A percentile compares a stretch with the other conserved stretches of the same genome.
phyloP scores from a whole-genome alignment of 2,329 filamentous ascomycete species.

The Hypoxylon sp. region DNA sequence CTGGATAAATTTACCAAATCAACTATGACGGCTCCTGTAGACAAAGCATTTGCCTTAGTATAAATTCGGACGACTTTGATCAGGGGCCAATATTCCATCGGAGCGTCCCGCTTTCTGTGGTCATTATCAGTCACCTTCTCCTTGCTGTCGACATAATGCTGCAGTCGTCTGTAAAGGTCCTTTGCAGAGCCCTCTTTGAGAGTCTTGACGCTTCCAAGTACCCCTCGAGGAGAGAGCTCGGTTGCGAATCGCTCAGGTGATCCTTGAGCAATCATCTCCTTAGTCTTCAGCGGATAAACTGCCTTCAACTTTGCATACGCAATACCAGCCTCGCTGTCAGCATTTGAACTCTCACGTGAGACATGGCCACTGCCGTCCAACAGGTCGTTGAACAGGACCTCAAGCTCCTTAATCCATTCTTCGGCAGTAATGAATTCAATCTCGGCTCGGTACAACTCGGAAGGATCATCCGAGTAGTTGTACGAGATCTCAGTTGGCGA shows the following conservation, averaged over 20 bases:
- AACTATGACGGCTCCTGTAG: conserved; percentile 57
- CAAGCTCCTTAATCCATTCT: conserved; percentile 50
- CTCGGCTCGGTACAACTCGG: conserved; percentile 49
- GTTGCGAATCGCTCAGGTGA: conserved; percentile 42
- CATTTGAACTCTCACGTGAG: conserved; percentile 38
- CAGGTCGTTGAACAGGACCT: conserved; percentile 46
- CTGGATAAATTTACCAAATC: conserved; percentile 48
- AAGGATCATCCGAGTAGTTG: conserved; percentile 50
- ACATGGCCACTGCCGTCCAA: conserved; percentile 47
- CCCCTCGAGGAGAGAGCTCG: conserved; percentile 44
- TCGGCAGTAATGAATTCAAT: conserved; percentile 50
- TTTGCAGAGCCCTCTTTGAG: conserved; percentile 44
- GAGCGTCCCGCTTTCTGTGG: conserved; percentile 26
- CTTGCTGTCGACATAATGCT: conserved; percentile 53
- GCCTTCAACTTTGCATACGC: conserved; percentile 52
- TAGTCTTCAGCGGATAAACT: conserved; percentile 51
- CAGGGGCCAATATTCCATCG: conserved; percentile 50
- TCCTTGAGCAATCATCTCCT: conserved; percentile 48
- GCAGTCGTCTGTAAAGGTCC: conserved; percentile 47
- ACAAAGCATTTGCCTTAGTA: conserved; percentile 54
- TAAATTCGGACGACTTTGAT: conserved; percentile 51
- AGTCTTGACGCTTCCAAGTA: conserved; percentile 49
- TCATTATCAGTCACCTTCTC: conserved; percentile 46
- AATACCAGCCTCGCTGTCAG: conserved; percentile 49
- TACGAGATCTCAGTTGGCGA: conserved; percentile 51